Evolutionary conservation across 192 early-diverging fungal genomes (phyloP), one percentile per base, ranked within the genome.

Genomic region (Backusella morwellensis): DNA sequence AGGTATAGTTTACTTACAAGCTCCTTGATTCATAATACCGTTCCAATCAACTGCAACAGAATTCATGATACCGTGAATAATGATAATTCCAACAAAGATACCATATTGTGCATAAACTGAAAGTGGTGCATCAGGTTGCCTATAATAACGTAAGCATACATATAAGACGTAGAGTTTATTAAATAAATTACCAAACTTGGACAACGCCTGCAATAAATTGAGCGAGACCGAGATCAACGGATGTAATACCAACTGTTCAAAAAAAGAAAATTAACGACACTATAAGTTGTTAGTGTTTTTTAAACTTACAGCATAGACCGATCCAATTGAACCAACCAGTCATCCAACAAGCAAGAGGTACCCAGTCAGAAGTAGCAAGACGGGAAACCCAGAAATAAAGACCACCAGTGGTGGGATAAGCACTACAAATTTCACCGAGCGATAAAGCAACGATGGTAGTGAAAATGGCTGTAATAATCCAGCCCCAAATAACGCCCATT

Each of bases 271-370:
- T 63, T 56, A 56, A 8, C 26, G 12, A 63, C 6, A 26, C 26
- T 63, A 63, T 63, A 54, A 21, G 63, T 44, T 8, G 19, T 56
- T 72, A n/a, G 50, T 38, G 17, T 44, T 35, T 54, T 23, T 35
- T 35, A 8, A 32, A 75, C 73, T 34, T 78, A 77, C 82, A 80
- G 70, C 78, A 77, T 78, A 88, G 74, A 54, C 86, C 86, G 63
- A 87, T 68, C 86, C 86, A 87, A 75, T 87, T 87, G 35, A 72
- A 83, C 71, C 85, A 88, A 63, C 87, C 87, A 47, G 85, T 85
- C 34, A 86, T 68, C 87, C 87, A 88, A 26, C 82, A 85, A 15
- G 83, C 82, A 38, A 89, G 77, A 32, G 88, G 88, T 4, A 84
- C 86, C 82, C 82, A 85, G 11, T 83, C 81, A 23, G 84, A 76